These are phyloP conservation scores for Candolleomyces eurysporus DNA, from an alignment of 768 basidiomycete genomes.

Conservation along the genomic window DNA sequence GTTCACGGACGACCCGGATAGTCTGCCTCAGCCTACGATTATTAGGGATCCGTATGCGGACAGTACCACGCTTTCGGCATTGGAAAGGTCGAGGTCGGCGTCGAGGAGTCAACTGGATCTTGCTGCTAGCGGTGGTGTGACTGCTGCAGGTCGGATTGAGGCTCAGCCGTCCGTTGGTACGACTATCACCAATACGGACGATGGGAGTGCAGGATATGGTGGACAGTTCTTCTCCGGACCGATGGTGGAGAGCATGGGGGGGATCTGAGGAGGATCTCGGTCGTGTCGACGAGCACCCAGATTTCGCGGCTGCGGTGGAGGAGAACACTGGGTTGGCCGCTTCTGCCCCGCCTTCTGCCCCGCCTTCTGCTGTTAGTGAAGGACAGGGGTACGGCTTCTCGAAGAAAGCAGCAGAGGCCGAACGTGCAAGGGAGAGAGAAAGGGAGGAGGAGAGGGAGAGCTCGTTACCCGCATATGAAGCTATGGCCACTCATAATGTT, in stretches of 20 bases:
- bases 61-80: too few species aligned
- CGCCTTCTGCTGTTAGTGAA: not conserved
- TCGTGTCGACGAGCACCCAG: slow-evolving; percentile 15
- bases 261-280: too few species aligned
- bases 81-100: not conserved
- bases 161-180: too few species aligned
- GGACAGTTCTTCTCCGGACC: slow-evolving; percentile 27
- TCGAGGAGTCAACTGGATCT: not conserved
- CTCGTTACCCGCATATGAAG: too few species aligned
- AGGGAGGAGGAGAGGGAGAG: not conserved
- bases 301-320: slow-evolving; percentile 19
- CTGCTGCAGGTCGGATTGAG: too few species aligned
- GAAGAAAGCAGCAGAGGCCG: too few species aligned
- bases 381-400: not conserved
- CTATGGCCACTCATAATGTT: too few species aligned
- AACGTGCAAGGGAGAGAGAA: not conserved
- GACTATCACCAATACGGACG: too few species aligned
- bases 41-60: slow-evolving; percentile 27
- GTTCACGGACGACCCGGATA: slow-evolving; percentile 52
- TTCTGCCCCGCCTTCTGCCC: not conserved
- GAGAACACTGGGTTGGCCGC: slow-evolving; percentile 6
- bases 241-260: slow-evolving; percentile 10
- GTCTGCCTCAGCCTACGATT: slow-evolving; percentile 31
- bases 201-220: slow-evolving; percentile 16
- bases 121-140: too few species aligned